Evolutionary conservation across 2,329 filamentous ascomycete genomes (phyloP), one percentile per base, ranked within the genome.

Genomic region (Chrysoporthe cubensis): DNA sequence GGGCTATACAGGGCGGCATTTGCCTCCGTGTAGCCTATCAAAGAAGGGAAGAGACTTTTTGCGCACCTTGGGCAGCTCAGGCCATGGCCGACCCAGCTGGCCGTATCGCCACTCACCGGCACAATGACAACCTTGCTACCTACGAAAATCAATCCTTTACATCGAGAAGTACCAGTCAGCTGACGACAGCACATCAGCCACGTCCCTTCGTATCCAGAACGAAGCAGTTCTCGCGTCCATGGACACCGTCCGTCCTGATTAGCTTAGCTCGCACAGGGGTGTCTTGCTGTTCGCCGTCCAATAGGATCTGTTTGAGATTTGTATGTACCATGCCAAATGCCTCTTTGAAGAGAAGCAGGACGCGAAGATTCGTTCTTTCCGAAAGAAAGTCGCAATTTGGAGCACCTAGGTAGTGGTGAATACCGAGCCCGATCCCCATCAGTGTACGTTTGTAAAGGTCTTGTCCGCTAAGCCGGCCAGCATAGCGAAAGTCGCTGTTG

Each of bases 161-260:
- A n/a, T 46, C 11, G 60, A 70, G 40, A 48, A 64, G 40, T 48
- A 54, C 69, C 66, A 71, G 1, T 50, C 56, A 9, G 62, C 64
- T 26, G n/a, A 56, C 34, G 7, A 26, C 60, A 73, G 44, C 8
- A n/a, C 44, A 44, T 68, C 56, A 26, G 67, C 60, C 3, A 69
- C 18, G 37, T 71, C 71, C 37, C 26, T 64, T 18, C 67, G 46
- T 50, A 68, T 65, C 69, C 69, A 72, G 56, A 71, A 71, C 13
- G 63, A 66, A 3, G 64, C 68, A 11, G 59, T 68, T 9, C 59
- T 44, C 16, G 71, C 46, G 13, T 71, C 46, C 9, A 13, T 69
- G 68, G 4, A 72, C 37, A 13, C 58, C 48, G 8, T 52, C 43
- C 42, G 57, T 14, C 37, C 60, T 60, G 32, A 56, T 43, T 42